Evolutionary conservation across 2,329 filamentous ascomycete genomes (phyloP), one percentile per base, ranked within the genome.

Genomic region (Fusarium luffae): DNA sequence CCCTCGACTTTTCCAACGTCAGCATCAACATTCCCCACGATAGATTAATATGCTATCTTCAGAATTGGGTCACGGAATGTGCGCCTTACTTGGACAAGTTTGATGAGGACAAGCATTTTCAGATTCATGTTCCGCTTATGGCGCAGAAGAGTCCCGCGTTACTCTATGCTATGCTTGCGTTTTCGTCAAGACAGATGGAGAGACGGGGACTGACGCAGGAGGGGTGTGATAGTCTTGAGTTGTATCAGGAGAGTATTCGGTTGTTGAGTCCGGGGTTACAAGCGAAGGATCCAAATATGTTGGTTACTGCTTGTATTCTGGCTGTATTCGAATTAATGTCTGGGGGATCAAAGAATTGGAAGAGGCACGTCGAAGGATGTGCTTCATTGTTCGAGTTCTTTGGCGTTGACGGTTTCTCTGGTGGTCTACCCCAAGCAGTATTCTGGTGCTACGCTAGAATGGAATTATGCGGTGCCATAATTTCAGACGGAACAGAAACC

Each of bases 401-500:
- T 59, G 81, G 80, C 3, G 84, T 88, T 7, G 81, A 85, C 40
- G 86, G 86, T 1, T 78, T 78, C 61, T 77, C 76, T 4, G 77
- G 76, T 13, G 77, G 77, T n/a, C 81, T 86, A 5, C 79, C 81
- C 8, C 84, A 86, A 68, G 85, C 85, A 0, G 78, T 88, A 0
- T 88, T 88, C 66, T 88, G 86, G 86, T 87, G 85, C 68, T 88
- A 86, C 70, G 85, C 84, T 1, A 80, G 86, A 44, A 88, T 88
- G 85, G 86, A 88, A 70, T 71, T 87, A 5, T 88, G 85, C 62
- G 85, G 84, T 37, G 84, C 82, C 0, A 81, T 88, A 4, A 86
- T 88, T 28, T 85, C 85, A 0, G 80, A 80, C 40, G 83, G 83
- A 0, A 83, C 82, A 1, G 80, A 85, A 44, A 82, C 79, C 19